Percentiles rank a stretch among this genome's conserved stretches.
Conservation (phyloP, 2,329 filamentous ascomycete genomes). For the Epichloe gansuensis region DNA sequence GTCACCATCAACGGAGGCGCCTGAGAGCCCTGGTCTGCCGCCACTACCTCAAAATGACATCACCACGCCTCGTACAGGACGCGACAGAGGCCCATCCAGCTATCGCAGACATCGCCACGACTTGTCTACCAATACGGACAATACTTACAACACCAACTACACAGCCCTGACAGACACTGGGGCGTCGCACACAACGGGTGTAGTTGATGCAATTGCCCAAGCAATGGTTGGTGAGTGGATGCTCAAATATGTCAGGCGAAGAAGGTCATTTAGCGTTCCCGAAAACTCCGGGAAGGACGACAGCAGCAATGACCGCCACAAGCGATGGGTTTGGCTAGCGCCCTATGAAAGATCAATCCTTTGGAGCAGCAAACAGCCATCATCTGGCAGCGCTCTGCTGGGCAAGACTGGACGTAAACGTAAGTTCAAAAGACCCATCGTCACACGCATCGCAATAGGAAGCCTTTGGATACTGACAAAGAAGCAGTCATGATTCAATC, state of each 20-base stretch:
- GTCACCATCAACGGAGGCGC: constrained; percentile 52
- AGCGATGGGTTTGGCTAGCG: constrained; percentile 96
- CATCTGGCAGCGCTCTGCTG: constrained; percentile 72
- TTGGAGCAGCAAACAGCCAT: constrained; percentile 97
- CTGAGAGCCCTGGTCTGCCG: constrained; percentile 58
- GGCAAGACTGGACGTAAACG: constrained; percentile 90
- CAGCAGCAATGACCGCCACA: constrained; percentile 69
- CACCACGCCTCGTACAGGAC: constrained; percentile 40
- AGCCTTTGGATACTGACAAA: constrained; percentile 16
- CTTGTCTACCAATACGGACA: constrained; percentile 37
- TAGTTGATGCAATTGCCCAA: constrained; percentile 93
- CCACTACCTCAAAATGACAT: constrained; percentile 63
- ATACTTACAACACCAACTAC: constrained; percentile 36
- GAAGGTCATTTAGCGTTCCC: constrained; percentile 78
- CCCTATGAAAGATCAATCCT: constrained; percentile 93
- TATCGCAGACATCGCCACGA: constrained; percentile 41
- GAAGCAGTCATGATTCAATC: constrained; percentile 81
- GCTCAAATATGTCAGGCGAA: constrained; percentile 77
- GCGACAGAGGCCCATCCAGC: constrained; percentile 23
- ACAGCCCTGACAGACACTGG: constrained; percentile 36
- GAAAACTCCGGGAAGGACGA: constrained; percentile 56
- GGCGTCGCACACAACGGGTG: constrained; percentile 55
- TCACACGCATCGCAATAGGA: neutral
- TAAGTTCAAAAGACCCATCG: constrained; percentile 37
- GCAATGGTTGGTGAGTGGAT: constrained; percentile 98